phyloP scores from a whole-genome alignment of 2,329 filamentous ascomycete species.

The Alternaria triticimaculans region DNA sequence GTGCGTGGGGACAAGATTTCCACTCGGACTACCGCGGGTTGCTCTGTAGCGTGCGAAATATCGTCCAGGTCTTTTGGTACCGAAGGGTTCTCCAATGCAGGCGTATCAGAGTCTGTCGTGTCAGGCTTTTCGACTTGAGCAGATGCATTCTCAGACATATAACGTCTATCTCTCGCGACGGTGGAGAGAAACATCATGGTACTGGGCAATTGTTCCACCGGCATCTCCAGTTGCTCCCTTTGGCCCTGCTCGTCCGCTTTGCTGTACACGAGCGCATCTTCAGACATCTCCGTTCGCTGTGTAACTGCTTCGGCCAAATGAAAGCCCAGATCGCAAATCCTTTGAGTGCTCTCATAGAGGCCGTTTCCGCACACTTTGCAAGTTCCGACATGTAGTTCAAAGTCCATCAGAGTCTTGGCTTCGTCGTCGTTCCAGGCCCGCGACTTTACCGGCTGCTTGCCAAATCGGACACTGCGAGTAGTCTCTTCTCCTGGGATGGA shows the following conservation, averaged over 20 bases:
- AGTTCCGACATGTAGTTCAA: constrained; percentile 35
- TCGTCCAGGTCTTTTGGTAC: not conserved
- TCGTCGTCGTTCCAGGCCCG: constrained; percentile 25
- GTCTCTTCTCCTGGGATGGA: constrained; percentile 31
- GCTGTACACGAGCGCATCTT: constrained; percentile 28
- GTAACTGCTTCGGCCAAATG: constrained; percentile 25
- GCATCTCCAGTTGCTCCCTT: constrained; percentile 27
- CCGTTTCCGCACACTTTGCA: constrained; percentile 29
- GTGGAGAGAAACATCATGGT: constrained; percentile 26
- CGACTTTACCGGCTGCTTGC: constrained; percentile 24
- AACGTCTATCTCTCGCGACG: constrained; percentile 21
- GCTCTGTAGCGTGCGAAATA: not conserved
- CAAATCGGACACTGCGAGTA: constrained; percentile 28
- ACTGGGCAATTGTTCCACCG: constrained; percentile 20
- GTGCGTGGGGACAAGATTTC: constrained; percentile 6
- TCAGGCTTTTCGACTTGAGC: not conserved
- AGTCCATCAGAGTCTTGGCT: constrained; percentile 27
- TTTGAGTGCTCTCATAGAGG: not conserved
- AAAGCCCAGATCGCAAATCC: constrained; percentile 32
- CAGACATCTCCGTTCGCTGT: constrained; percentile 30
- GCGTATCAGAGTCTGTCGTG: not conserved
- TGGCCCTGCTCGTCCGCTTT: constrained; percentile 16
- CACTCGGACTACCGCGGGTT: constrained; percentile 14
- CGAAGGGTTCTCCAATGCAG: not conserved
- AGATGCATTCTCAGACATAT: constrained; percentile 24